phyloP scores from a whole-genome alignment of 2,329 filamentous ascomycete genomes.

The Trichoderma afroharzianum region DNA sequence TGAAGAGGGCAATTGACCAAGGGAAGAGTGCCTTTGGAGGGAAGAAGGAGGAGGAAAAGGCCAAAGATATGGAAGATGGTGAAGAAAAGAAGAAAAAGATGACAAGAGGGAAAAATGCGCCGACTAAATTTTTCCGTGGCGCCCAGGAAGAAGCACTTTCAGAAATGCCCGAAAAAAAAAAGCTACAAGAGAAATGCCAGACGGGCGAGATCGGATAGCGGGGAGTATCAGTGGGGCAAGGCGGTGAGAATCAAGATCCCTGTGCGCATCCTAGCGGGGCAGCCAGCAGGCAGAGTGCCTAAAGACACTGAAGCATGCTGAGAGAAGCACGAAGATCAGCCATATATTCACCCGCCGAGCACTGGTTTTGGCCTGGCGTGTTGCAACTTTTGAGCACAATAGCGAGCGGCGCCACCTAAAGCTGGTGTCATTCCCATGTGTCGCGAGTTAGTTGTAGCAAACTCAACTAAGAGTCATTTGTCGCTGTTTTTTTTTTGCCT shows the following conservation, averaged over 20 bases:
- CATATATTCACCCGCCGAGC: not conserved
- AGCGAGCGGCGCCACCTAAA: not conserved
- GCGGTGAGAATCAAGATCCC: not conserved
- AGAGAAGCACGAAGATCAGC: not conserved
- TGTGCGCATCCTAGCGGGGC: not conserved
- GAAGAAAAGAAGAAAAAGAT: conserved; percentile 5
- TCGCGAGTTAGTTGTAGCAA: not conserved
- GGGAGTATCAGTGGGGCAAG: conserved; percentile 13
- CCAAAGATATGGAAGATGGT: not conserved
- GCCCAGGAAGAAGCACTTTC: not conserved
- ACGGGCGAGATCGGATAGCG: conserved; percentile 21
- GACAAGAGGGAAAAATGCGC: conserved; percentile 4
- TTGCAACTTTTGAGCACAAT: not conserved
- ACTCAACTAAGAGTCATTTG: not conserved
- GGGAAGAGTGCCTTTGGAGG: not conserved
- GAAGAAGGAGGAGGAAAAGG: not conserved
- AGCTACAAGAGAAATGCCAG: not conserved
- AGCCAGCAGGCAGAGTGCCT: not conserved
- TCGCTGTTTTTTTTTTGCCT: not conserved
- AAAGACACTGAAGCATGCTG: not conserved
- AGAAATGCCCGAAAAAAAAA: not conserved
- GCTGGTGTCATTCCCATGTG: conserved; percentile 14
- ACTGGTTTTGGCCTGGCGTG: not conserved
- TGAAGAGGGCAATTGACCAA: not conserved
- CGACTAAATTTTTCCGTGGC: conserved; percentile 17